Evolutionary conservation across 352 stramenopile species (phyloP), one percentile per base, ranked within the genome.

Genomic region (Phytophthora litchii): DNA sequence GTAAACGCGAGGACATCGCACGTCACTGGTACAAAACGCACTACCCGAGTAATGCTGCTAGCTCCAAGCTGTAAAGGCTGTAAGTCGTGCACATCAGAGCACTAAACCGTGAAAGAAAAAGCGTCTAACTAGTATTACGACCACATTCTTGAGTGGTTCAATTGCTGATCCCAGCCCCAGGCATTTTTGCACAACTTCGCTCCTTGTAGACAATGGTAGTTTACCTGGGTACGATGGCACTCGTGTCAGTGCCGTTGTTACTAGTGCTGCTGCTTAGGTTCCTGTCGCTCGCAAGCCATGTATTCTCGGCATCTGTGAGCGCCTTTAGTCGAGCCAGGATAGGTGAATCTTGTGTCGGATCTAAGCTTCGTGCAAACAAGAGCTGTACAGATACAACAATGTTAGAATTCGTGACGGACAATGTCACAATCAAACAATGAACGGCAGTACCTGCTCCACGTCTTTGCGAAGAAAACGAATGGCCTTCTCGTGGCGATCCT

Each of bases 1-100:
- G 90, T 64, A 95, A 78, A 40, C 78, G 95, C 41, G 91, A 98
- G 63, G 80, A 98, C 32, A 98, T 99, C 64, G 95, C 94, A 17
- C 90, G 86, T 35, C 93, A 98, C 69, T 99, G 94, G 94, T 97
- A 98, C 80, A 83, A 93, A 63, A 81, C 86, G 47, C 91, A 97
- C 68, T 86, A 78, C 53, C 79, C 81, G 17, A 41, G 64, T n/a
- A 43, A 70, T 17, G 47, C 59, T 29, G 47, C 50, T 4, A 51
- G 50, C 20, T 68, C 66, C 14, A 92, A 91, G 56, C 50, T 90
- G 36, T 25, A 41, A 44, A 92, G 89, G 56, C 50, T 90, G 36
- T 25, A 41, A 44, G 25, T 17, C 32, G 25, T n/a, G 20, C 25
- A 49, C 36, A 23, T 11, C 17, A 31, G 27, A 40, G 2, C 29